Base-by-base conservation (phyloP, 441 rosid species). In the Croton laevigatus region DNA sequence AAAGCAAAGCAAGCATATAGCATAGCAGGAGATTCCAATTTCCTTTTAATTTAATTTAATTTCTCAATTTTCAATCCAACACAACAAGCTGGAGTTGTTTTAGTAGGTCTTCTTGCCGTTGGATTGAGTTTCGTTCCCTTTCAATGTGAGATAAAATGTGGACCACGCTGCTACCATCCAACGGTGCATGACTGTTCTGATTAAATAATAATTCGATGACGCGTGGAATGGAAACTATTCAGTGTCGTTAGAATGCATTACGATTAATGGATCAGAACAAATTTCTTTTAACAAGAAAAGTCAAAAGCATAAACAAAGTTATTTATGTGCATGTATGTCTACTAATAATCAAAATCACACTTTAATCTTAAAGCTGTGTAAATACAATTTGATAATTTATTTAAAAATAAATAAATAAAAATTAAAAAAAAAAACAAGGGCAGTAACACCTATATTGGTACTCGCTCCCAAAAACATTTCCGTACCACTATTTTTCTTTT, bases 161-260 rank as follows among this genome's bases (percentile, higher is more conserved):
- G 88, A 71, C 81, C 79, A 66, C 72, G 69, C 71, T 68, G 78
- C 60, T 4, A 52, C 3, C 62, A 73, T 82, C 81, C 0, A 65
- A 75, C 78, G 81, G 85, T 77, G 19, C 58, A 40, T 38, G 17
- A 57, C 20, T 59, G 20, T 38, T 3, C 7, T 19, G 1, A 22
- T 17, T 32, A 69, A 66, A 10, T 10, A 19, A 22, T 32, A 59
- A 9, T 1, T 20, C 38, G 40, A 12, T 53, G 52, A 62, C 75
- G 52, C 75, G 76, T 74, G 73, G 81, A 48, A 17, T 14, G 59
- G 27, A 52, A 68, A 52, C 77, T 66, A 1, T 23, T 38, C 44
- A 32, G 59, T 40, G 42, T 38, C 6, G 1, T 5, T 12, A 23
- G 59, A 36, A 19, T 13, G 16, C 62, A 44, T 65, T 70, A 42